Evolutionary conservation across 805 yeast species (phyloP), one percentile per base, ranked within the genome.

Genomic region (Hanseniaspora occidentalis): DNA sequence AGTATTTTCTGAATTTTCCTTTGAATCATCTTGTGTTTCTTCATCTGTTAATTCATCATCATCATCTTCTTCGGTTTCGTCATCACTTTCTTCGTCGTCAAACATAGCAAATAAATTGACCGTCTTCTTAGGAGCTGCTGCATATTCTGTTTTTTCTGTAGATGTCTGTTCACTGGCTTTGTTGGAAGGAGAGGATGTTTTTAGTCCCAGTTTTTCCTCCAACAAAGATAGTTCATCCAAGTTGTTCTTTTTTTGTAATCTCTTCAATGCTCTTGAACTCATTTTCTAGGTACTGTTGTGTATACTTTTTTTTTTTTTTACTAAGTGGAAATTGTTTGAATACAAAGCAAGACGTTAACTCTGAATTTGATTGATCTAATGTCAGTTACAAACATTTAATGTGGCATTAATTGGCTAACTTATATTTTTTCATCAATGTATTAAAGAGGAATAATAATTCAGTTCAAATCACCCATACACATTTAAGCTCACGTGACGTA

Each of bases 251-350:
- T 56, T 56, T 40, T 57, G 58, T 31, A 55, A 46, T 42, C 55
- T 62, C 41, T 59, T 57, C 43, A 63, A 47, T 16, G 60, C 62
- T 43, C 64, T 53, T 5, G 62, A 54, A 47, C 64, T 57, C 65
- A 60, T 61, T n/a, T 18, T 19, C 14, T 23, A 11, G 3, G 16
- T 16, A 33, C 31, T 35, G 13, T 11, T 33, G 3, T 20, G 7
- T n/a, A 22, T 23, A 16, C 20, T 23, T 3, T 26, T 37, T 20
- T 26, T 16, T 10, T 20, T 8, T 19, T 31, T 35, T 17, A 14
- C n/a, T n/a, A n/a, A n/a, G n/a, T n/a, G n/a, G n/a, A n/a, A n/a
- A n/a, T n/a, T n/a, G n/a, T n/a, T n/a, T n/a, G n/a, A n/a, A n/a
- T n/a, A n/a, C n/a, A n/a, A n/a, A n/a, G n/a, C n/a, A n/a, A n/a